These are phyloP conservation scores for Poa pratensis DNA, from an alignment of 176 grass and related monocot species.

Conservation along the genomic window DNA sequence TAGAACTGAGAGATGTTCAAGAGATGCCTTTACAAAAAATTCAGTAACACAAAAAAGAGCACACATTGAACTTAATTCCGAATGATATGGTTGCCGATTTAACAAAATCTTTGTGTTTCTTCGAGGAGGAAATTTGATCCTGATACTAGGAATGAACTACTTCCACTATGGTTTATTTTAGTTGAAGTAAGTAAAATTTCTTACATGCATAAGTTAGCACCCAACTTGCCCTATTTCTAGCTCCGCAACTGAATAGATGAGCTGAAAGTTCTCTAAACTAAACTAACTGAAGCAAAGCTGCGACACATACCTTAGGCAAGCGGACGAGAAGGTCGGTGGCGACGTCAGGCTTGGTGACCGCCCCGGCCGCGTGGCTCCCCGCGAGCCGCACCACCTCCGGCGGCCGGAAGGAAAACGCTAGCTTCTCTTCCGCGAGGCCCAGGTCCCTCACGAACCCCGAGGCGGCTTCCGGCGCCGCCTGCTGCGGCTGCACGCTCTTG, in stretches of 20 bases:
- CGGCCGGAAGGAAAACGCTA: constrained; percentile 59
- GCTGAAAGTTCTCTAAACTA: constrained; percentile 8
- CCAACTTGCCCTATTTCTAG: no score
- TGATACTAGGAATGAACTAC: no score
- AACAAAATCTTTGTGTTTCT: no score
- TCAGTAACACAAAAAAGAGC: no score
- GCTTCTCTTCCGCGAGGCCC: constrained; percentile 54
- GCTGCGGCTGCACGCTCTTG: constrained; percentile 57
- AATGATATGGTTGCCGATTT: no score
- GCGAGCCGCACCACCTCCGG: constrained; percentile 61
- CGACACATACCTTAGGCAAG: constrained; percentile 78
- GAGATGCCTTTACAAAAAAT: no score
- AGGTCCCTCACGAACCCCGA: constrained; percentile 70
- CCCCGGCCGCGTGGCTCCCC: constrained; percentile 66
- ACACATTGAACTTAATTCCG: no score
- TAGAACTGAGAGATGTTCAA: no score
- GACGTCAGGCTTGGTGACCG: constrained; percentile 70
- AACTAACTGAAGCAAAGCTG: not conserved
- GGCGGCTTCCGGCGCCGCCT: constrained; percentile 42
- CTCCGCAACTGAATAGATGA: not conserved
- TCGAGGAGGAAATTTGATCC: no score
- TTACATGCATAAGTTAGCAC: no score
- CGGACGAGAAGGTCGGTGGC: constrained; percentile 72
- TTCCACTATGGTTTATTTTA: no score
- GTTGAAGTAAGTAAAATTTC: no score